These are phyloP conservation scores for Epichloe coenophiala DNA, from an alignment of 2,329 filamentous ascomycete genomes.

Conservation along the genomic window DNA sequence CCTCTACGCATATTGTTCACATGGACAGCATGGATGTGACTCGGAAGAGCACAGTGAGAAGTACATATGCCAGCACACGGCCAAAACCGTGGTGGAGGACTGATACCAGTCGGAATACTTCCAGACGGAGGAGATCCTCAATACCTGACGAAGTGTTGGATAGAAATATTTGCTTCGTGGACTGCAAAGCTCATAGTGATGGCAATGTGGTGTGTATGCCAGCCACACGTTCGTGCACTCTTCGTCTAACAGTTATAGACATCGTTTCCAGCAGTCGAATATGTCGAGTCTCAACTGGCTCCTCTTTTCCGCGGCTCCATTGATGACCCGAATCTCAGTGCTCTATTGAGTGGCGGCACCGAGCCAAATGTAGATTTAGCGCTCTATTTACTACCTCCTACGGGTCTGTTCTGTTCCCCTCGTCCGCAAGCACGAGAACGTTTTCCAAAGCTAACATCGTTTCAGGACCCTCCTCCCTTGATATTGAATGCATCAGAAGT, in stretches of 20 bases:
- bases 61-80: conserved; percentile 68
- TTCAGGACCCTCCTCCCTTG: conserved; percentile 25
- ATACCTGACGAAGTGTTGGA: conserved; percentile 64
- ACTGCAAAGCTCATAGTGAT: conserved; percentile 55
- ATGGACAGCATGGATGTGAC: conserved; percentile 51
- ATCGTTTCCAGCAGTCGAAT: conserved; percentile 36
- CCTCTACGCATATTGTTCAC: conserved; percentile 85
- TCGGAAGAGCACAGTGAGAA: conserved; percentile 31
- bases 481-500: conserved; percentile 58
- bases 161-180: conserved; percentile 86
- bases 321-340: conserved; percentile 60
- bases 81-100: conserved; percentile 86
- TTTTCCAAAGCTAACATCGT: conserved; percentile 3
- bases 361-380: conserved; percentile 75
- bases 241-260: background rate
- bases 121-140: conserved; percentile 50
- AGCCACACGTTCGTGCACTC: background rate
- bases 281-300: conserved; percentile 46
- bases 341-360: conserved; percentile 66
- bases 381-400: conserved; percentile 64
- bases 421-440: background rate
- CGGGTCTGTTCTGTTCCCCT: conserved; percentile 32
- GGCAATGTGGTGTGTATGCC: conserved; percentile 34
- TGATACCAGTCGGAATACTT: conserved; percentile 49
- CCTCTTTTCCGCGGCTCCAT: conserved; percentile 35